Conservation (phyloP, 164 flowering plant genomes). For the Vitis rotundifolia region DNA sequence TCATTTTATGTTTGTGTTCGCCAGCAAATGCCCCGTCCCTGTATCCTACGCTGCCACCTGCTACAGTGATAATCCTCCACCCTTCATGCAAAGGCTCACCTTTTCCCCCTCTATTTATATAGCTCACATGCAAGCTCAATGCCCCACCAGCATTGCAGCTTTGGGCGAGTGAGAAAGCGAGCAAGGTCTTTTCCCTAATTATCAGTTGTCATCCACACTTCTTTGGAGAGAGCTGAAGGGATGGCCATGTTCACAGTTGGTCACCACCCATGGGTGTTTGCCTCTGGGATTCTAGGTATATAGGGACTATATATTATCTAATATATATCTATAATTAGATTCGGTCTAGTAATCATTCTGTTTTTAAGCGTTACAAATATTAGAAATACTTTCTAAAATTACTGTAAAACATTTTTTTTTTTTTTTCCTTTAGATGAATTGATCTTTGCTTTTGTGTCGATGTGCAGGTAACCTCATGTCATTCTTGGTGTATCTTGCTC, state of each 20-base stretch:
- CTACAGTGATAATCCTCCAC: no score
- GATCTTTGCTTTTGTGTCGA: neutral
- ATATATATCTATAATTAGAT: neutral
- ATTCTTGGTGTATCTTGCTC: constrained; percentile 24
- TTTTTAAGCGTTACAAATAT: no score
- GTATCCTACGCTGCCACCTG: no score
- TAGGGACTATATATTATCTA: neutral
- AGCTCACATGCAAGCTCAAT: no score
- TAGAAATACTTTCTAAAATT: no score
- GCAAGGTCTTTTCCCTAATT: neutral
- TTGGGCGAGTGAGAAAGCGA: neutral
- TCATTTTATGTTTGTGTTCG: no score
- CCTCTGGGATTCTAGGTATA: constrained; percentile 52
- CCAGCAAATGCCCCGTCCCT: no score
- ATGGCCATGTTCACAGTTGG: constrained; percentile 28
- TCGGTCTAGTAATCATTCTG: no score
- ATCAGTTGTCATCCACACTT: neutral
- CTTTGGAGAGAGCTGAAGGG: constrained; percentile 1
- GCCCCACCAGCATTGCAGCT: no score
- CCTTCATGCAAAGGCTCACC: no score
- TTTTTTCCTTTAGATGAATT: neutral
- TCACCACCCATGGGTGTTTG: constrained; percentile 29
- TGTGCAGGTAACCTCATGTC: constrained; percentile 22
- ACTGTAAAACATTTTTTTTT: no score
- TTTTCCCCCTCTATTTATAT: no score